Base-by-base conservation (phyloP, 352 stramenopile species). In the Globisporangium spiculum region DNA sequence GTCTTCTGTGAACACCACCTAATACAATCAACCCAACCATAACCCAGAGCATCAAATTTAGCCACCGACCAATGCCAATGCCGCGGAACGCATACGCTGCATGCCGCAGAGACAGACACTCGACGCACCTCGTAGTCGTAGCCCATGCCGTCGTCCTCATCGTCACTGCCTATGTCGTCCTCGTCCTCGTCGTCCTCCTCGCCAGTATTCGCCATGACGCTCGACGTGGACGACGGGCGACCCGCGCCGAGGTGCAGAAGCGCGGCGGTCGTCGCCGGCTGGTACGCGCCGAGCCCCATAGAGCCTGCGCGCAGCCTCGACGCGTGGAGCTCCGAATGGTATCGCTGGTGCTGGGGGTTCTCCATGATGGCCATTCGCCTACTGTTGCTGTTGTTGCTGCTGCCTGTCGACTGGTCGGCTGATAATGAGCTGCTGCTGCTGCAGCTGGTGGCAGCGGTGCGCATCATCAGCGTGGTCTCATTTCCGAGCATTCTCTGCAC, bases 1-100 rank as follows among this genome's bases (percentile, higher is more conserved):
- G 36, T 85, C 77, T 52, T 86, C 80, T 50, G 74, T 81, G 52
- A 86, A 89, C 52, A 87, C 67, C 16, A 89, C 75, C 80, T 89
- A 61, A 20, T 22, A 44, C 41, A 56, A 10, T 44, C 4, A 36
- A 34, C 1, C n/a, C 26, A 61, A 34, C n/a, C 12, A 57, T 30
- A 18, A 34, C 7, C 20, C 26, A 36, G 53, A 54, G 38, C n/a
- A 24, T 16, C 16, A 3, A 12, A 27, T 34, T 22, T 44, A 30
- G 18, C 27, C 14, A 46, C 56, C 10, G 24, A 26, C 20, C 32
- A 18, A 18, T 8, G 22, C 8, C 16, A 12, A 4, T 16, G 36
- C 36, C 36, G 34, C 14, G 14, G 10, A 48, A 20, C 41, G 41
- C 14, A 50, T 20, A 18, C 18, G 6, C 4, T n/a, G 16, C 34